Conservation (phyloP, 176 grass and related monocot species). For the Ensete ventricosum region DNA sequence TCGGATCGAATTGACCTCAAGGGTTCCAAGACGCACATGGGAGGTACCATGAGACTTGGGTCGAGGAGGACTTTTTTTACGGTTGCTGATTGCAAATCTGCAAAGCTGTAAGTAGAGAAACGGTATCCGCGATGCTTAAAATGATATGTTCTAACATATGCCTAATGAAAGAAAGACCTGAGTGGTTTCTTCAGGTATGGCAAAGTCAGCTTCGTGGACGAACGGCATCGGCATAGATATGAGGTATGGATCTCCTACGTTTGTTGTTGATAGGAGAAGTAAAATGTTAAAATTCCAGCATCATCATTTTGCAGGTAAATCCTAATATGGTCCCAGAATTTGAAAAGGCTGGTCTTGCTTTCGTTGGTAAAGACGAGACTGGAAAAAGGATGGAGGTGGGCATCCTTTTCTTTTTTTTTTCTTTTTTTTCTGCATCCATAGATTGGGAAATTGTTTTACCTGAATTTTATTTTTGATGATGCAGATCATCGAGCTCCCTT, state of each 20-base stretch:
- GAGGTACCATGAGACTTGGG: slow-evolving; percentile 93
- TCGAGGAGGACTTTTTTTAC: slow-evolving; percentile 83
- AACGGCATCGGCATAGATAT: slow-evolving; percentile 91
- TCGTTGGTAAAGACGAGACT: slow-evolving; percentile 70
- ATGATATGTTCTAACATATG: no score
- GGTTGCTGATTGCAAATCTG: slow-evolving; percentile 54
- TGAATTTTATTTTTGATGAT: slow-evolving; percentile 3
- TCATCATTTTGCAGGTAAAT: slow-evolving; percentile 58
- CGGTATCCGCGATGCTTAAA: not conserved
- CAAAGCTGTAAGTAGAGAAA: slow-evolving; percentile 59
- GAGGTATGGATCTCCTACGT: slow-evolving; percentile 60
- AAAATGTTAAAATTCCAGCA: slow-evolving; percentile 11
- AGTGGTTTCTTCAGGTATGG: slow-evolving; percentile 48
- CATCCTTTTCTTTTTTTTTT: not conserved
- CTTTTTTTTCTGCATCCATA: no score
- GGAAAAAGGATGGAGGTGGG: not conserved
- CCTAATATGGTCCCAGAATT: slow-evolving; percentile 79
- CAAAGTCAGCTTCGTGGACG: slow-evolving; percentile 56
- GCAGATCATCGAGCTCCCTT: slow-evolving; percentile 78
- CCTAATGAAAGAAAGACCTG: slow-evolving; percentile 53
- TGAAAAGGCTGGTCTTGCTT: slow-evolving; percentile 75
- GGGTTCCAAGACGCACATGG: slow-evolving; percentile 99
- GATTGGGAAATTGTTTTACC: no score
- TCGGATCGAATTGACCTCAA: slow-evolving; percentile 13
- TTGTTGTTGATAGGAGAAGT: slow-evolving; percentile 10